phyloP scores from a whole-genome alignment of 129 eudicot species.

The Deinandra increscens region DNA sequence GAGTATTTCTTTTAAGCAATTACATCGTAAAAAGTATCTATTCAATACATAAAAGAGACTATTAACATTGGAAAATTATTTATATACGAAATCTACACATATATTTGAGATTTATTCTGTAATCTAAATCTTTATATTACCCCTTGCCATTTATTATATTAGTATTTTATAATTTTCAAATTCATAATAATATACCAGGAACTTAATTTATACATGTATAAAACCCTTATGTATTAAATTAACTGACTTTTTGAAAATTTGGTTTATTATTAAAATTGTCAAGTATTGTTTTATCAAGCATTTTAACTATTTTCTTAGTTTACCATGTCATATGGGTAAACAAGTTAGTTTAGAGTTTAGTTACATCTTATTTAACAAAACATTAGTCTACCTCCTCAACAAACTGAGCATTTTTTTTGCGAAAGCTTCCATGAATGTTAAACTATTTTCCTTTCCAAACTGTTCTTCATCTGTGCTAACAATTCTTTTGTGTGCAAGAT shows the following conservation, averaged over 20 bases:
- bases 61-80: no score
- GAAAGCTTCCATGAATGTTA: constrained; percentile 84
- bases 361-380: neutral
- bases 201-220: no score
- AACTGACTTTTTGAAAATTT: neutral
- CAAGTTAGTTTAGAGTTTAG: neutral
- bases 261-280: neutral
- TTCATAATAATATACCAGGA: no score
- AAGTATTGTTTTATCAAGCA: neutral
- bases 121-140: no score
- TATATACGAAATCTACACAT: no score
- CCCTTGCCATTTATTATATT: no score
- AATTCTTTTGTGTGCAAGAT: constrained; percentile 85
- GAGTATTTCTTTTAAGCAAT: no score
- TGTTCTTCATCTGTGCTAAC: constrained; percentile 95
- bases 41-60: no score
- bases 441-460: constrained; percentile 86
- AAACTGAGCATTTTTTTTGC: constrained; percentile 89
- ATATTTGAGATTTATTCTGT: no score
- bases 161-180: no score
- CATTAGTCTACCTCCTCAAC: constrained; percentile 72
- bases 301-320: neutral
- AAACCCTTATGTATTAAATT: no score
- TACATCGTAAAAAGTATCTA: no score
- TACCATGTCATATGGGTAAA: neutral